A percentile compares a stretch with the other conserved stretches of the same genome.
Evolutionary conservation across 2,329 filamentous ascomycete genomes (phyloP).

Genomic region (Epichloe elymi): DNA sequence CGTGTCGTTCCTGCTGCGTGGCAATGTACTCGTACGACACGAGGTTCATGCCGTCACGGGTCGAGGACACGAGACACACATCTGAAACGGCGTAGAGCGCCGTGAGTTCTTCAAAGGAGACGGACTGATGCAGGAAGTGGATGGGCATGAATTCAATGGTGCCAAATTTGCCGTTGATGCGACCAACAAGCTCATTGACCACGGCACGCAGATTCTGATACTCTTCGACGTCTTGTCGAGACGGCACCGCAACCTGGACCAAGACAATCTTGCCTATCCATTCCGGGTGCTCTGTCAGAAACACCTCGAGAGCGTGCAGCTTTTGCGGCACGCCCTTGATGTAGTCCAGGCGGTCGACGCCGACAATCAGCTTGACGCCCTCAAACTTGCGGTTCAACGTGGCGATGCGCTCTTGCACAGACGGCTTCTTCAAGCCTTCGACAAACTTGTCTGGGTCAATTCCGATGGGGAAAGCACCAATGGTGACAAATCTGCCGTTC

Average conservation of each 20-base stretch:
- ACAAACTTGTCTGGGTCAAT: conserved; percentile 97
- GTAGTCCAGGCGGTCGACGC: conserved; percentile 92
- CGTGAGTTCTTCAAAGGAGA: conserved; percentile 87
- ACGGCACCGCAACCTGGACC: conserved; percentile 91
- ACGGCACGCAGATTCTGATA: conserved; percentile 93
- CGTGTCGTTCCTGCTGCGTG: conserved; percentile 78
- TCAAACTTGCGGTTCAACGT: conserved; percentile 82
- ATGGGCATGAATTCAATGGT: conserved; percentile 99
- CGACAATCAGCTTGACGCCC: conserved; percentile 90
- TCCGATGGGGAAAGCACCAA: conserved; percentile 93
- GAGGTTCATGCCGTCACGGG: conserved; percentile 97
- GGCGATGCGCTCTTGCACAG: conserved; percentile 77
- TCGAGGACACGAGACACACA: conserved; percentile 83
- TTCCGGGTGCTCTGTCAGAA: conserved; percentile 91
- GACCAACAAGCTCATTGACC: conserved; percentile 90
- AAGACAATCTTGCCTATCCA: conserved; percentile 97
- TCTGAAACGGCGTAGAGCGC: conserved; percentile 88
- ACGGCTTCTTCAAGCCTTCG: conserved; percentile 72
- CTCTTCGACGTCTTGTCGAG: conserved; percentile 89
- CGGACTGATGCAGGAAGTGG: conserved; percentile 94
- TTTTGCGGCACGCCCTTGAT: conserved; percentile 99
- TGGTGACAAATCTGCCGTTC: conserved; percentile 74
- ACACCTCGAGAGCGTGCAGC: conserved; percentile 88
- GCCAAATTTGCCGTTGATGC: conserved; percentile 94
- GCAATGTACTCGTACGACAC: conserved; percentile 98